These are phyloP conservation scores for Neurospora sp. DNA, from an alignment of 495 filamentous ascomycete species.

Conservation along the genomic window DNA sequence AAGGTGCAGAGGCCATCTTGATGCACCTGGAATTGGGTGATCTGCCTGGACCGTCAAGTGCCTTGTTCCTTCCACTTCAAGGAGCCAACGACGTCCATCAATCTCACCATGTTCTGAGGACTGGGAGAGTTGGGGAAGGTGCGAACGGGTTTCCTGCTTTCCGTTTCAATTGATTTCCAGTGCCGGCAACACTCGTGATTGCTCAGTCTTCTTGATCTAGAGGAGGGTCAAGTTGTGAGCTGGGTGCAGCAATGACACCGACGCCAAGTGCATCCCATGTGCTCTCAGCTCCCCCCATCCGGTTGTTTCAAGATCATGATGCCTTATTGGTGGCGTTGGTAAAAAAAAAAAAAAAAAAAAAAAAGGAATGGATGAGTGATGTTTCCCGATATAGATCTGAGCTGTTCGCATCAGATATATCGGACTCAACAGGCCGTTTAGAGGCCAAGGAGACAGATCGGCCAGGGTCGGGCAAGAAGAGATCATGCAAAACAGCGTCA, in stretches of 20 bases:
- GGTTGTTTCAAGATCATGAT: background rate
- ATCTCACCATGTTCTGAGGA: background rate
- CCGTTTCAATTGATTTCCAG: background rate
- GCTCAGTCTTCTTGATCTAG: background rate
- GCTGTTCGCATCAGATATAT: background rate
- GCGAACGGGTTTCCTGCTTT: background rate
- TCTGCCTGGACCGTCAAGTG: background rate
- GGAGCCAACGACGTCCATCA: background rate
- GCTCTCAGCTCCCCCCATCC: background rate
- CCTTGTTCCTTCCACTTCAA: background rate
- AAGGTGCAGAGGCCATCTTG: background rate
- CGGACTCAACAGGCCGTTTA: background rate
- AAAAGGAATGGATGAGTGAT: background rate
- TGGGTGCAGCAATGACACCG: background rate
- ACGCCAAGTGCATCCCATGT: background rate
- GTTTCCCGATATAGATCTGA: background rate
- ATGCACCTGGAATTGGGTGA: background rate
- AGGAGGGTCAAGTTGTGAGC: background rate
- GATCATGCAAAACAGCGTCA: background rate
- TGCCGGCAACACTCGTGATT: background rate
- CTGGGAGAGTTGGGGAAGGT: background rate
- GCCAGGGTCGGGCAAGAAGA: background rate
- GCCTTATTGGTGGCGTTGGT: background rate
- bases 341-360: too few relatives aligned
- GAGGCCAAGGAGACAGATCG: background rate